Evolutionary conservation across 495 filamentous ascomycete species (phyloP).

Genomic region (Trichodelitschia bisporula): DNA sequence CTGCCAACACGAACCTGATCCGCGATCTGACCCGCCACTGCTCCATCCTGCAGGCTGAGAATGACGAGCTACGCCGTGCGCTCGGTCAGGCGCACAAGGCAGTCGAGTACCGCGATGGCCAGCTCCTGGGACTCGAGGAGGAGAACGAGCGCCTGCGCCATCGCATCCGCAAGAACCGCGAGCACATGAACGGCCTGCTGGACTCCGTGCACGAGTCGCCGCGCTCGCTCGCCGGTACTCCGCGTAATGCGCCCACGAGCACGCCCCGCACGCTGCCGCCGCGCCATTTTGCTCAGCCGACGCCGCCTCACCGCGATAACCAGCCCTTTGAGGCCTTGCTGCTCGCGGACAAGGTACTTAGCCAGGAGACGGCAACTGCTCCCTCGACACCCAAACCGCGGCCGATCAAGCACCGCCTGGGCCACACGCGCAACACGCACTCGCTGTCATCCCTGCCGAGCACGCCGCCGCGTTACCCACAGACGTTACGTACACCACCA

Average conservation of each 20-base stretch:
- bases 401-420: constrained; percentile 20
- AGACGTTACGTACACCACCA: constrained; percentile 7
- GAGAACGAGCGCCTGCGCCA: constrained; percentile 52
- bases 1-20: constrained; percentile 9
- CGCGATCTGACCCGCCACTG: constrained; percentile 21
- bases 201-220: constrained; percentile 9
- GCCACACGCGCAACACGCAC: constrained; percentile 42
- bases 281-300: constrained; percentile 3
- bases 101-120: constrained; percentile 40
- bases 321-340: constrained; percentile 53
- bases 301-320: constrained; percentile 5
- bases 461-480: constrained; percentile 32
- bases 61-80: constrained; percentile 33
- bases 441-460: constrained; percentile 61
- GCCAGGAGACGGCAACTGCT: constrained; percentile 43
- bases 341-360: constrained; percentile 46
- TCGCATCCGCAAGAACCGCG: constrained; percentile 67
- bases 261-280: constrained; percentile 1
- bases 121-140: constrained; percentile 36
- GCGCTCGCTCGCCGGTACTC: constrained; percentile 6
- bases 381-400: constrained; percentile 31
- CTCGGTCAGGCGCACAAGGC: constrained; percentile 49
- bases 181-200: constrained; percentile 45
- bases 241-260: constrained; percentile 1
- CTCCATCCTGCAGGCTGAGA: constrained; percentile 37